Conservation (phyloP, 176 grass and related monocot species). For the Melocanna baccifera region DNA sequence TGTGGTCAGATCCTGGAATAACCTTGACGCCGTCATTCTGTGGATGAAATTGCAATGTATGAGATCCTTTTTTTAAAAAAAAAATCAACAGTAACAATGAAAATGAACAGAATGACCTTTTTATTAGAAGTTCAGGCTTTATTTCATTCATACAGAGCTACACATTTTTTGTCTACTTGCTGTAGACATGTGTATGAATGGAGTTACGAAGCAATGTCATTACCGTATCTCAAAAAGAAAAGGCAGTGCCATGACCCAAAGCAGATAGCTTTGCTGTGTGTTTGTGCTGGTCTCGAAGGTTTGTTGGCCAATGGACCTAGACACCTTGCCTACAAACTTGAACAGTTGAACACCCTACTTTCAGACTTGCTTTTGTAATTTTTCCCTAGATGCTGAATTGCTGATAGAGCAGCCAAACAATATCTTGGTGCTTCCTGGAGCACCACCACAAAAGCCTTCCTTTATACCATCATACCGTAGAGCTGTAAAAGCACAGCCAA, state of each 20-base stretch:
- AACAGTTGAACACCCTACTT: conserved; percentile 20
- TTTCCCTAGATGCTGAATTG: conserved; percentile 30
- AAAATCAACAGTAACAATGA: neutral
- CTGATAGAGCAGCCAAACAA: conserved; percentile 46
- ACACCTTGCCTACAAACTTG: conserved; percentile 7
- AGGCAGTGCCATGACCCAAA: conserved; percentile 9
- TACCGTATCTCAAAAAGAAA: neutral
- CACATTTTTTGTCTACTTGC: neutral
- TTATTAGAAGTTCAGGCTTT: neutral
- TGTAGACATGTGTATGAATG: neutral
- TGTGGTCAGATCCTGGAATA: neutral
- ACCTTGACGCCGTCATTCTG: neutral
- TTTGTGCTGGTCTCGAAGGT: conserved; percentile 27
- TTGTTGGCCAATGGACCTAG: neutral
- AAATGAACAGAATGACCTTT: neutral
- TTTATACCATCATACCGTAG: conserved; percentile 47
- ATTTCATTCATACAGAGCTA: neutral
- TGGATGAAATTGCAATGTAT: neutral
- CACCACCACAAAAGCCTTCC: conserved; percentile 45
- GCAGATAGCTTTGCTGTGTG: neutral
- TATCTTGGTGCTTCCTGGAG: conserved; percentile 54
- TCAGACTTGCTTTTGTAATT: conserved; percentile 5
- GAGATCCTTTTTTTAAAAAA: neutral
- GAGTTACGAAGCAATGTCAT: neutral
- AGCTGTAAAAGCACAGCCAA: conserved; percentile 46